These are phyloP conservation scores for Phlebiopsis gigantea DNA, from an alignment of 768 basidiomycete genomes.

Conservation along the genomic window DNA sequence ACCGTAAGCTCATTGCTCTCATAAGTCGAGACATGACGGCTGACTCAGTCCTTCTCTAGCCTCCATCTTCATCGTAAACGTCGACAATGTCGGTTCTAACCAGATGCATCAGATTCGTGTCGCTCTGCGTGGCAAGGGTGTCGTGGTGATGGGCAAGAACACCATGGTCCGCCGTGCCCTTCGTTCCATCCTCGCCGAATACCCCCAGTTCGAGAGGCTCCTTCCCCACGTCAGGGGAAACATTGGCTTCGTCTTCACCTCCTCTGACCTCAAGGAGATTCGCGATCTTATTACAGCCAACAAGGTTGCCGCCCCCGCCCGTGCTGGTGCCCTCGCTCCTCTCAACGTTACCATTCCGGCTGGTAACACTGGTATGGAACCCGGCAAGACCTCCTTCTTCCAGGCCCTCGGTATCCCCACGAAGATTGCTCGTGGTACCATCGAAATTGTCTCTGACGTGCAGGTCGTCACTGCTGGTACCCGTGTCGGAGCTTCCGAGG, in stretches of 20 bases:
- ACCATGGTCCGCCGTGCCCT: conserved; percentile 99
- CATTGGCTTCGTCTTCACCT: conserved; percentile 98
- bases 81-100: conserved; percentile 99
- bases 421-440: conserved; percentile 99
- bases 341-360: conserved; percentile 89
- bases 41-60: conserved; percentile 40
- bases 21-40: not conserved
- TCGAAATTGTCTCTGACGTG: conserved; percentile 97
- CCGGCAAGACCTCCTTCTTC: conserved; percentile 99
- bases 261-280: conserved; percentile 86
- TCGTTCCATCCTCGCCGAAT: conserved; percentile 82
- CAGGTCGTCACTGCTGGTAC: conserved; percentile 90
- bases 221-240: conserved; percentile 95
- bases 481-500: conserved; percentile 96
- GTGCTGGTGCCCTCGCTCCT: conserved; percentile 95
- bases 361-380: conserved; percentile 99
- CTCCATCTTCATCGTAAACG: conserved; percentile 98
- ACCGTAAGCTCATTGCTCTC: conserved; percentile 52
- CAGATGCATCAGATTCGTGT: conserved; percentile 99
- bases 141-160: conserved; percentile 99
- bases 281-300: conserved; percentile 92
- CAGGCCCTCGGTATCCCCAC: conserved; percentile 99
- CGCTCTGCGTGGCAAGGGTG: conserved; percentile 91
- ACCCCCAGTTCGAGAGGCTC: conserved; percentile 93
- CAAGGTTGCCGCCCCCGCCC: conserved; percentile 98